Conservation (phyloP, 306 rosid genomes). For the Gastrolobium villosum region DNA sequence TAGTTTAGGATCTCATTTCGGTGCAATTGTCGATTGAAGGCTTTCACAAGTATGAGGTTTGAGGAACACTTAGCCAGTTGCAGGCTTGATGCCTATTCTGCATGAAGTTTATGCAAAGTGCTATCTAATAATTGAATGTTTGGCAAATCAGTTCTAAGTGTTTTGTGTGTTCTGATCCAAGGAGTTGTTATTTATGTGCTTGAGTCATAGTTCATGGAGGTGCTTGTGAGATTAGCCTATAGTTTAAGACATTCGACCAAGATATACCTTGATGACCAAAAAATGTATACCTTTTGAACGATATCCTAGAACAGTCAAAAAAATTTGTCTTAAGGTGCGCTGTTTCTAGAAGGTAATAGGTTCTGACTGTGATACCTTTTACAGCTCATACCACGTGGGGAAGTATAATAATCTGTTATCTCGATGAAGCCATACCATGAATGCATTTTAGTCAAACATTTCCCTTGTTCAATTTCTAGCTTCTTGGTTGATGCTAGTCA, state of each 20-base stretch:
- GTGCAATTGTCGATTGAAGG: slow-evolving; percentile 13
- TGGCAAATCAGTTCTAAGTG: slow-evolving; percentile 6
- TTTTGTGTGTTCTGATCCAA: background rate
- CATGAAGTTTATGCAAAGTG: slow-evolving; percentile 8
- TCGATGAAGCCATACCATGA: background rate
- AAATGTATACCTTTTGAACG: background rate
- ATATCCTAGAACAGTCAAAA: background rate
- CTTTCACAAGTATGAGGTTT: slow-evolving; percentile 10
- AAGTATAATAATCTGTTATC: slow-evolving; percentile 18
- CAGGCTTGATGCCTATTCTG: background rate
- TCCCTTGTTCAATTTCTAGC: background rate
- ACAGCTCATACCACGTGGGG: background rate
- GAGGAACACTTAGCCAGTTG: slow-evolving; percentile 16
- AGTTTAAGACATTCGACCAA: background rate
- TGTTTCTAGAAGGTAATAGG: background rate
- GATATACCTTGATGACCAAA: background rate
- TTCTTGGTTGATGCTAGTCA: slow-evolving; percentile 13
- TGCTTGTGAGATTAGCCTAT: background rate
- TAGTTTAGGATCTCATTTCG: slow-evolving; percentile 39
- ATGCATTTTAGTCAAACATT: slow-evolving; percentile 6
- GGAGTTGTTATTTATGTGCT: background rate
- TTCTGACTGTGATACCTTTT: background rate
- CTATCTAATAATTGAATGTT: slow-evolving; percentile 8
- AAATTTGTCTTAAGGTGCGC: background rate
- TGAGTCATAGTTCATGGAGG: background rate